Evolutionary conservation across 1,284 basidiomycete genomes (phyloP).

Genomic region (Marasmius tenuissimus): DNA sequence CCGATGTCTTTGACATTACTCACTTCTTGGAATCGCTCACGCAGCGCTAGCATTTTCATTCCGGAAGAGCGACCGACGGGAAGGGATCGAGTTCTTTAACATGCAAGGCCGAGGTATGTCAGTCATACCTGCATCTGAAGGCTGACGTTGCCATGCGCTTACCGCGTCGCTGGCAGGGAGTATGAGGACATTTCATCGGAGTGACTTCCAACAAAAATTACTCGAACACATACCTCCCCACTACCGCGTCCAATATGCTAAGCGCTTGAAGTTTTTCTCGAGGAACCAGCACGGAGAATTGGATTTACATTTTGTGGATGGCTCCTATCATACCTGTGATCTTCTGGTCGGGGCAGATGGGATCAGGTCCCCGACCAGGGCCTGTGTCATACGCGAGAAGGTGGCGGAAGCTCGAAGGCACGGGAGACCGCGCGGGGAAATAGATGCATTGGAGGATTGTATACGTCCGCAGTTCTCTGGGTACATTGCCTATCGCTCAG

Average conservation of each 20-base stretch:
- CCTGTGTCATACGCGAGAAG: conserved; percentile 6
- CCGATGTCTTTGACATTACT: not conserved
- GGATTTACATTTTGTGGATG: conserved; percentile 21
- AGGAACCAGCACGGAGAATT: conserved; percentile 1
- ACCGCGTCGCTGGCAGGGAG: conserved; percentile 13
- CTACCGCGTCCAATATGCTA: conserved; percentile 18
- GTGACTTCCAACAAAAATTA: conserved; percentile 21
- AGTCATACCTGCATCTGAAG: too few relatives aligned
- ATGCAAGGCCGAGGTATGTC: conserved; percentile 18
- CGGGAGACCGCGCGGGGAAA: conserved; percentile 1
- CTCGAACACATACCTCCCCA: conserved; percentile 17
- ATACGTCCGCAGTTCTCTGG: conserved; percentile 12
- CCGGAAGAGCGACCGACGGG: conserved; percentile 23
- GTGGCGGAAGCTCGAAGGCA: not conserved
- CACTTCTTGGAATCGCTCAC: not conserved
- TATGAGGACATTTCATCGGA: conserved; percentile 24
- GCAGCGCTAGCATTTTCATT: conserved; percentile 21
- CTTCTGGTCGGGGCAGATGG: conserved; percentile 27
- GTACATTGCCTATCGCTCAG: conserved; percentile 14
- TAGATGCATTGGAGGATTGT: not conserved
- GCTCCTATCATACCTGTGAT: conserved; percentile 22
- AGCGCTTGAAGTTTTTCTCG: conserved; percentile 21
- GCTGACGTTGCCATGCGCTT: not conserved
- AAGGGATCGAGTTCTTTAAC: conserved; percentile 20
- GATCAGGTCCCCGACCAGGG: conserved; percentile 20